These are phyloP conservation scores for Trichoderma sp. DNA, from an alignment of 2,329 filamentous ascomycete species.

Conservation along the genomic window DNA sequence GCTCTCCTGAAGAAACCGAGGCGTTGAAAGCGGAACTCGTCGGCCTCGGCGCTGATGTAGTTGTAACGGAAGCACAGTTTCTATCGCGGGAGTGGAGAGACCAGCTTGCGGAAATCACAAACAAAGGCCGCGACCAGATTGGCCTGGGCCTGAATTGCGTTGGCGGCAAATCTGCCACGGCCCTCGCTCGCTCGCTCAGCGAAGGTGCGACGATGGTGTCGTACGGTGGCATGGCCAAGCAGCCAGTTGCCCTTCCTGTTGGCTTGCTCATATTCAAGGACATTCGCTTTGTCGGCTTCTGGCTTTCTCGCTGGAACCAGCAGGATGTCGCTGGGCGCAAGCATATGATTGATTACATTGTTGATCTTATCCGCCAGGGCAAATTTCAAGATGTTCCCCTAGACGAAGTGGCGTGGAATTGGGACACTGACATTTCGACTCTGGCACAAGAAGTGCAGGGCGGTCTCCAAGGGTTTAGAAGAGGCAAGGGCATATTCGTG, in stretches of 20 bases:
- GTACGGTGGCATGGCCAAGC: conserved; percentile 91
- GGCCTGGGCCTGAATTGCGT: conserved; percentile 89
- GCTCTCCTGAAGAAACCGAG: conserved; percentile 62
- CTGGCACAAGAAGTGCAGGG: conserved; percentile 75
- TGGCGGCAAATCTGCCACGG: conserved; percentile 78
- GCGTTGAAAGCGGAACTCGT: conserved; percentile 52
- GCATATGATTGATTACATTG: conserved; percentile 78
- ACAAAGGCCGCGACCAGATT: conserved; percentile 68
- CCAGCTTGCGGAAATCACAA: conserved; percentile 63
- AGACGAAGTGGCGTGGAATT: conserved; percentile 79
- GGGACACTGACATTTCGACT: conserved; percentile 69
- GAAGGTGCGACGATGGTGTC: conserved; percentile 76
- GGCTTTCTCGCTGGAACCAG: conserved; percentile 89
- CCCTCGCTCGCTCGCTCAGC: conserved; percentile 71
- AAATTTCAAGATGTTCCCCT: conserved; percentile 81
- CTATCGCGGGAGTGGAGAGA: conserved; percentile 59
- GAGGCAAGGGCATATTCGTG: conserved; percentile 86
- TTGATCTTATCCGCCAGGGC: conserved; percentile 70
- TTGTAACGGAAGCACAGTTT: conserved; percentile 57
- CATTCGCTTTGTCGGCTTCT: conserved; percentile 86
- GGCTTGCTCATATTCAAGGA: conserved; percentile 92
- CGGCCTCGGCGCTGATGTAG: conserved; percentile 55
- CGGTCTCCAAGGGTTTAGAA: conserved; percentile 78
- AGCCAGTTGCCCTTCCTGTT: conserved; percentile 78
- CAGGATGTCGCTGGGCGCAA: conserved; percentile 69